phyloP scores from a whole-genome alignment of 1,139 yeast species.

The Pichia terricola region DNA sequence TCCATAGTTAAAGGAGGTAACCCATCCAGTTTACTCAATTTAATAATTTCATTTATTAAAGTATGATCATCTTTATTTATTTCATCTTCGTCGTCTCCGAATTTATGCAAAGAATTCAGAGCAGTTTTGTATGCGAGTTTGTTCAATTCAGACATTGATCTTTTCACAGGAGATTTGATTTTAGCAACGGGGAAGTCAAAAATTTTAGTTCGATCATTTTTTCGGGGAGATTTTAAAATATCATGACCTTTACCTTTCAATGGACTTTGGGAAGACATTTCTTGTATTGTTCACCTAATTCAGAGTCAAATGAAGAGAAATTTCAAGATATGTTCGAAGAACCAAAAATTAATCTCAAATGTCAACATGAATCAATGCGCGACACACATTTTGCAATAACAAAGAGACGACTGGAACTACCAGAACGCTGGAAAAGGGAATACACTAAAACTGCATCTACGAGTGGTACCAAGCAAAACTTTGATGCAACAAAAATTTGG shows the following conservation, averaged over 20 bases:
- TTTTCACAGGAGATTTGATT: slow-evolving; percentile 32
- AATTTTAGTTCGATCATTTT: slow-evolving; percentile 4
- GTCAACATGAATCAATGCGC: no score
- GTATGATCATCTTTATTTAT: slow-evolving; percentile 31
- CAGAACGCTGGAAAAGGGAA: no score
- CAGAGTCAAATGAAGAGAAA: no score
- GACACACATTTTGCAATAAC: no score
- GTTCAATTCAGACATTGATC: slow-evolving; percentile 35
- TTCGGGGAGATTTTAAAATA: slow-evolving; percentile 11
- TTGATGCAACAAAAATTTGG: no score
- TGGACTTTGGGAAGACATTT: neutral
- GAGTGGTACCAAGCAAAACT: no score
- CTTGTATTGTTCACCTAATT: neutral
- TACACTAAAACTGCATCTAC: no score
- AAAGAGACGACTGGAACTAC: no score
- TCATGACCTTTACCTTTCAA: slow-evolving; percentile 10
- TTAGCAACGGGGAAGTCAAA: slow-evolving; percentile 12
- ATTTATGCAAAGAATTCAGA: slow-evolving; percentile 7
- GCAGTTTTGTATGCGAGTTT: slow-evolving; percentile 45
- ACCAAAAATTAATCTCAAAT: no score
- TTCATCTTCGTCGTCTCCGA: no score
- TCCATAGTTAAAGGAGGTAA: slow-evolving; percentile 15
- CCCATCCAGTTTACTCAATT: slow-evolving; percentile 24
- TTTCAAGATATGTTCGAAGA: no score
- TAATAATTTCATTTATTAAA: slow-evolving; percentile 39